These are phyloP conservation scores for Psilocybe cyanescens DNA, from an alignment of 768 basidiomycete genomes.

Conservation along the genomic window DNA sequence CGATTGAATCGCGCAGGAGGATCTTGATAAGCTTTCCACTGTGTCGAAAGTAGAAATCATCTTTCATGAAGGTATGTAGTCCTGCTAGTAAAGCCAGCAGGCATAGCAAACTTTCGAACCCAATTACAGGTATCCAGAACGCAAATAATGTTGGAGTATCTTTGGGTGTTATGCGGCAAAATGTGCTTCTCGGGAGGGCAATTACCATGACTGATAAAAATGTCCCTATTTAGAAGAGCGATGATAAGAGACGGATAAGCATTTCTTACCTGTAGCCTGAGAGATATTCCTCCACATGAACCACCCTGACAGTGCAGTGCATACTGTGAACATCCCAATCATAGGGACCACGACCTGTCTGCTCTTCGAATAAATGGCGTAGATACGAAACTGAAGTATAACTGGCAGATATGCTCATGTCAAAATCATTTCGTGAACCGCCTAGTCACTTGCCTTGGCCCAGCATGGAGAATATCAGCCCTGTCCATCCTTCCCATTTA, in stretches of 20 bases:
- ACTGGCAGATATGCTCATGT: background rate
- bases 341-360: background rate
- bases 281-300: background rate
- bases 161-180: background rate
- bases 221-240: no score
- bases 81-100: background rate
- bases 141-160: background rate
- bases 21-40: background rate
- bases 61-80: background rate
- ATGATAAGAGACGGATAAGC: no score
- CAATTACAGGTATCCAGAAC: slow-evolving; percentile 5
- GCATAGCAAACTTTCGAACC: slow-evolving; percentile 1
- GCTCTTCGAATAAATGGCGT: slow-evolving; percentile 1
- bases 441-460: background rate
- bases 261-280: background rate
- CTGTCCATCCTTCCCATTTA: slow-evolving; percentile 8
- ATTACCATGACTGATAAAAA: no score
- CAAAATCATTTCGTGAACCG: background rate
- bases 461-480: background rate
- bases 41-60: background rate
- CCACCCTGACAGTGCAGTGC: background rate
- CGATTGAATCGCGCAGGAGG: slow-evolving; percentile 1
- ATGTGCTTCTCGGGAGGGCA: background rate
- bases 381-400: slow-evolving; percentile 2
- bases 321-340: background rate